Evolutionary conservation across 2,329 filamentous ascomycete genomes (phyloP), one percentile per base, ranked within the genome.

Genomic region (Karstenula rhodostoma): DNA sequence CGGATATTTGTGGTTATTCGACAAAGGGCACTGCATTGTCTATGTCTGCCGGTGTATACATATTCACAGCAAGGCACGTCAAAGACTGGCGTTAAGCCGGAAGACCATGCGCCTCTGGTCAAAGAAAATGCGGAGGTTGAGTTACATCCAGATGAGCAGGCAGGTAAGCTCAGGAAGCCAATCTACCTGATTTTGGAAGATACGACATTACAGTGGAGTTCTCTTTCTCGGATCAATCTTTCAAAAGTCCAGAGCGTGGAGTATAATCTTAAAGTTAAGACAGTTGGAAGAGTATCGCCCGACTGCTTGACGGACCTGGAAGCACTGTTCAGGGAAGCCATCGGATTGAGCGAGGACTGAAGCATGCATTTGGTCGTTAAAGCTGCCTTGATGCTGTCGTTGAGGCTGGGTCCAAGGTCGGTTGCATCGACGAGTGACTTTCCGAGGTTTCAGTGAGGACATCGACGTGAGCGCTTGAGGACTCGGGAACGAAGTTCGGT

Each of bases 61-160:
- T 51, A 51, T 40, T 51, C 48, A 17, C 48, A 37, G 37, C 48
- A 51, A 10, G 48, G 32, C 48, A 51, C 48, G 23, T 51, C 48
- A n/a, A 51, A 51, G 32, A 17, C 48, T 22, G 48, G 48, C 3
- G 32, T 51, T 2, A 51, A 37, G 29, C 29, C 48, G 15, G 48
- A 51, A 23, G 48, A 51, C n/a, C 48, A 51, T 40, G 48, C 48
- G 1, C 48, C 48, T 23, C 19, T 51, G 4, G 23, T 51, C 8
- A 35, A 23, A 37, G 48, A 35, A 13, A 35, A 51, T 12, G 37
- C 48, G 19, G 29, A 37, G 32, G 7, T 51, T 15, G 32, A 23
- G 12, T 37, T 23, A n/a, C 48, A 51, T 25, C 48, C 48, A 12
- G 48, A 37, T 23, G 48, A 51, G 33, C 29, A 51, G 32, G 17